Conservation (phyloP, 1,284 basidiomycete genomes). For the Pyrrhoderma noxium region DNA sequence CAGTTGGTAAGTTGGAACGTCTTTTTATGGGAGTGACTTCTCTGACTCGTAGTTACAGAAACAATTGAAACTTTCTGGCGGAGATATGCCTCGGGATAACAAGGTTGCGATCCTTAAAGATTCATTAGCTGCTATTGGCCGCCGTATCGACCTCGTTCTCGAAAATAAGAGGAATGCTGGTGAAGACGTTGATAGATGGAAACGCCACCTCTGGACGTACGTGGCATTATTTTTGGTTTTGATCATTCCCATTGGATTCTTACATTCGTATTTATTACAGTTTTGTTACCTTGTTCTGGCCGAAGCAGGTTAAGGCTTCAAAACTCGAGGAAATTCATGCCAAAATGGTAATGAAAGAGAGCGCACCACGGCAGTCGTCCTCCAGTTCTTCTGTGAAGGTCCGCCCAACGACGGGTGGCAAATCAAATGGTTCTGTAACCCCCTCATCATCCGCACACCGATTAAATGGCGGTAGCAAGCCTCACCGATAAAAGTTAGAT, state of each 20-base stretch:
- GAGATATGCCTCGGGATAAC: constrained; percentile 87
- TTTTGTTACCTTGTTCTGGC: constrained; percentile 95
- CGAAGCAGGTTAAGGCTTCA: constrained; percentile 87
- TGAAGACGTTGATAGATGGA: constrained; percentile 79
- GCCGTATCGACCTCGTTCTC: constrained; percentile 84
- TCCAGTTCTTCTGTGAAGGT: constrained; percentile 38
- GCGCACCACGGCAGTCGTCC: constrained; percentile 41
- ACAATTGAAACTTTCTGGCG: constrained; percentile 88
- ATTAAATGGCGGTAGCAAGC: constrained; percentile 42
- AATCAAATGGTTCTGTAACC: constrained; percentile 36
- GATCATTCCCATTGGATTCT: neutral
- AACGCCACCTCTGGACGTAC: constrained; percentile 93
- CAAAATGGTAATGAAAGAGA: constrained; percentile 87
- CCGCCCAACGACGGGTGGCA: constrained; percentile 39
- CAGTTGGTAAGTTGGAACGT: constrained; percentile 63
- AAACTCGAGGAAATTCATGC: constrained; percentile 91
- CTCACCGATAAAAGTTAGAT: constrained; percentile 34
- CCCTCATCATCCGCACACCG: constrained; percentile 27
- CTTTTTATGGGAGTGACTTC: neutral
- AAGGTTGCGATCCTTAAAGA: constrained; percentile 96
- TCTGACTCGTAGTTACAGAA: constrained; percentile 45
- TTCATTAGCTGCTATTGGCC: constrained; percentile 89
- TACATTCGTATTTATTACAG: constrained; percentile 32
- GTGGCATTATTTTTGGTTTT: constrained; percentile 29
- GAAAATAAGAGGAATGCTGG: constrained; percentile 68